Conservation (phyloP, 2,329 filamentous ascomycete species). For the Sordariomycetes sp. region DNA sequence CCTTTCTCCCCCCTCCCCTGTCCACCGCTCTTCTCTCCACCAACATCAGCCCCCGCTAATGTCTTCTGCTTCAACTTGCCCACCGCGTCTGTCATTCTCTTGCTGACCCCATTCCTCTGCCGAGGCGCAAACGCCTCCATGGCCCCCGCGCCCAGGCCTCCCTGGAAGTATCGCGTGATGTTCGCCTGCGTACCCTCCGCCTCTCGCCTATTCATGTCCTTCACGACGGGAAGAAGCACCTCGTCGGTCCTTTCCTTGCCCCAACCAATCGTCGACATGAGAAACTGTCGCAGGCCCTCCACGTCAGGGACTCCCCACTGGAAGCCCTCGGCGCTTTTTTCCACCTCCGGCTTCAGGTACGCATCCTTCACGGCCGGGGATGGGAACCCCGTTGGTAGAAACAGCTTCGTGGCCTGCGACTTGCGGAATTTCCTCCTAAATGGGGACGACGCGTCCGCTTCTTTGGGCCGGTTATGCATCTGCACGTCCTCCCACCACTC, state of each 20-base stretch:
- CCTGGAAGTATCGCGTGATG: slow-evolving; percentile 86
- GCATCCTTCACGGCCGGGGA: slow-evolving; percentile 68
- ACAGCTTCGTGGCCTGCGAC: slow-evolving; percentile 70
- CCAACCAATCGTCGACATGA: slow-evolving; percentile 93
- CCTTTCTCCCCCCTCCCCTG: neutral
- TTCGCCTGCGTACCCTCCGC: slow-evolving; percentile 90
- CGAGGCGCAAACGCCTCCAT: slow-evolving; percentile 61
- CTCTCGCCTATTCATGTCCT: slow-evolving; percentile 85
- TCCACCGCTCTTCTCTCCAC: neutral
- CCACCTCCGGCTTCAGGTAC: slow-evolving; percentile 80
- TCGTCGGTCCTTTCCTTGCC: slow-evolving; percentile 85
- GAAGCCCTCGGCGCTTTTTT: slow-evolving; percentile 65
- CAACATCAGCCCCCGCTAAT: neutral
- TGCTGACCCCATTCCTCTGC: slow-evolving; percentile 51
- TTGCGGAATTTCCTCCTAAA: slow-evolving; percentile 85
- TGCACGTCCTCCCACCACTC: slow-evolving; percentile 85
- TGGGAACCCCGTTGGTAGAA: slow-evolving; percentile 73
- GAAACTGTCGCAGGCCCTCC: slow-evolving; percentile 68
- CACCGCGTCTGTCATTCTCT: slow-evolving; percentile 68
- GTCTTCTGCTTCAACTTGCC: slow-evolving; percentile 41
- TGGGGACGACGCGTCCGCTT: slow-evolving; percentile 43
- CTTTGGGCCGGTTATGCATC: slow-evolving; percentile 49
- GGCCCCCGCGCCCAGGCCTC: slow-evolving; percentile 57
- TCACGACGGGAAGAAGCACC: slow-evolving; percentile 87
- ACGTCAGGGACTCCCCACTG: slow-evolving; percentile 95